A percentile compares a stretch with the other conserved stretches of the same genome.
Evolutionary conservation across 2,329 filamentous ascomycete species (phyloP).

Genomic region (Bipolaris zeicola): DNA sequence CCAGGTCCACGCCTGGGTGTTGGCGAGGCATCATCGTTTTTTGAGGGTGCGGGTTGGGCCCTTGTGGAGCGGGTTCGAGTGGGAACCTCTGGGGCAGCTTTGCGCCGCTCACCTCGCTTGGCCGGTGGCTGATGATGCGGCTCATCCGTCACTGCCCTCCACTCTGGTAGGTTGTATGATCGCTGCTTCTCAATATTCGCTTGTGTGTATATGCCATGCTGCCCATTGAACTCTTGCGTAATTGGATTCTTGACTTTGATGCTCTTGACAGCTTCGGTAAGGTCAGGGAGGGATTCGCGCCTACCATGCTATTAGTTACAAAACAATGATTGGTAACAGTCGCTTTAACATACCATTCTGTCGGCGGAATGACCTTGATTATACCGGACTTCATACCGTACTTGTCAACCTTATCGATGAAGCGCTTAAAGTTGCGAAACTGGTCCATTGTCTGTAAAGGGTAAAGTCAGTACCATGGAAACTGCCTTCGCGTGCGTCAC

Average conservation of each 20-base stretch:
- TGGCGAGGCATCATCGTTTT: slow-evolving; percentile 42
- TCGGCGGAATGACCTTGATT: slow-evolving; percentile 90
- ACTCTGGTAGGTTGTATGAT: slow-evolving; percentile 95
- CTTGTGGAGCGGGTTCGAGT: slow-evolving; percentile 43
- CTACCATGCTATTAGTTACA: slow-evolving; percentile 47
- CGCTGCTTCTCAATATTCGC: slow-evolving; percentile 96
- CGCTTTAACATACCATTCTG: slow-evolving; percentile 76
- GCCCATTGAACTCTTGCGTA: slow-evolving; percentile 96
- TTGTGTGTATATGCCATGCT: slow-evolving; percentile 93
- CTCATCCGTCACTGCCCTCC: slow-evolving; percentile 91
- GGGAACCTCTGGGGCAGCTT: slow-evolving; percentile 46
- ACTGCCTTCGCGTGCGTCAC: neutral
- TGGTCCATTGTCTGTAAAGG: slow-evolving; percentile 76
- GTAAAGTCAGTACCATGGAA: slow-evolving; percentile 24
- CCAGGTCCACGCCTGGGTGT: slow-evolving; percentile 57
- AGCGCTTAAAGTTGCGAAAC: slow-evolving; percentile 90
- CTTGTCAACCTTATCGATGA: slow-evolving; percentile 85
- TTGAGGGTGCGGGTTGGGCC: slow-evolving; percentile 35
- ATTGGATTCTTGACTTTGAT: slow-evolving; percentile 96
- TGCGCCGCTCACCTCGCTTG: slow-evolving; percentile 79
- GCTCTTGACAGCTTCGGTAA: slow-evolving; percentile 86
- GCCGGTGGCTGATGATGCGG: slow-evolving; percentile 96
- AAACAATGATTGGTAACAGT: slow-evolving; percentile 3
- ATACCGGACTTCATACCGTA: slow-evolving; percentile 99
- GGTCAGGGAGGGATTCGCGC: slow-evolving; percentile 72